Evolutionary conservation across 2,329 filamentous ascomycete genomes (phyloP).

Genomic region (Blastomyces silverae): DNA sequence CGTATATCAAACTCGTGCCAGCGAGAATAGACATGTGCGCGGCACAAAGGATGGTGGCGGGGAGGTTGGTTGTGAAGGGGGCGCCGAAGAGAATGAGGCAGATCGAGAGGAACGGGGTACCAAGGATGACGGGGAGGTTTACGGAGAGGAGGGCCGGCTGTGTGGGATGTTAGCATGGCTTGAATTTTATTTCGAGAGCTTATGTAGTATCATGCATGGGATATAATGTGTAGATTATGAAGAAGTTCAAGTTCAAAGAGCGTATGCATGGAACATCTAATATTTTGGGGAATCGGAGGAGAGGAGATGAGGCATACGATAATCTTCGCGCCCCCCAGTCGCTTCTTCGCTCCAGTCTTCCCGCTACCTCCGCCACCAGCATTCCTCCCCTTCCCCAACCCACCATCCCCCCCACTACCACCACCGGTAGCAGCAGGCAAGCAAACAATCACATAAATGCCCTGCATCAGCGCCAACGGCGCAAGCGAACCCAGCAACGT

Average conservation of each 20-base stretch:
- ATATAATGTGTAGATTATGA: too few species aligned
- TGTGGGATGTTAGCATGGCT: slow-evolving; percentile 7
- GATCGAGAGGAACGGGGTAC: slow-evolving; percentile 52
- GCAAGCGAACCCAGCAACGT: slow-evolving; percentile 57
- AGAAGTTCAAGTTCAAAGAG: too few species aligned
- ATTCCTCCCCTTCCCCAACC: not conserved
- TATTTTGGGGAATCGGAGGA: too few species aligned
- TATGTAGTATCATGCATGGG: too few species aligned
- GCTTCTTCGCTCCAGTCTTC: slow-evolving; percentile 15
- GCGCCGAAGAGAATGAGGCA: slow-evolving; percentile 83
- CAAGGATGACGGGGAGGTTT: slow-evolving; percentile 45
- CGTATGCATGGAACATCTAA: too few species aligned
- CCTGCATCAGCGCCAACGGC: slow-evolving; percentile 58
- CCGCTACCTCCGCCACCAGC: slow-evolving; percentile 20
- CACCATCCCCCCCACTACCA: slow-evolving; percentile 18
- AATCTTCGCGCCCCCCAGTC: slow-evolving; percentile 22
- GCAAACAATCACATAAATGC: slow-evolving; percentile 52
- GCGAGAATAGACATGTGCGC: slow-evolving; percentile 74
- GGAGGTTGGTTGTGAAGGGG: slow-evolving; percentile 71
- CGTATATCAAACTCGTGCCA: slow-evolving; percentile 74
- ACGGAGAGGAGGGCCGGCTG: slow-evolving; percentile 68
- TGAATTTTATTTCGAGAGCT: too few species aligned
- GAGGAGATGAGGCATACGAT: slow-evolving; percentile 22
- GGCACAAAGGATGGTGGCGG: slow-evolving; percentile 72
- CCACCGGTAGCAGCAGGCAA: slow-evolving; percentile 38